These are phyloP conservation scores for Oidium heveae DNA, from an alignment of 2,329 filamentous ascomycete genomes.

Conservation along the genomic window DNA sequence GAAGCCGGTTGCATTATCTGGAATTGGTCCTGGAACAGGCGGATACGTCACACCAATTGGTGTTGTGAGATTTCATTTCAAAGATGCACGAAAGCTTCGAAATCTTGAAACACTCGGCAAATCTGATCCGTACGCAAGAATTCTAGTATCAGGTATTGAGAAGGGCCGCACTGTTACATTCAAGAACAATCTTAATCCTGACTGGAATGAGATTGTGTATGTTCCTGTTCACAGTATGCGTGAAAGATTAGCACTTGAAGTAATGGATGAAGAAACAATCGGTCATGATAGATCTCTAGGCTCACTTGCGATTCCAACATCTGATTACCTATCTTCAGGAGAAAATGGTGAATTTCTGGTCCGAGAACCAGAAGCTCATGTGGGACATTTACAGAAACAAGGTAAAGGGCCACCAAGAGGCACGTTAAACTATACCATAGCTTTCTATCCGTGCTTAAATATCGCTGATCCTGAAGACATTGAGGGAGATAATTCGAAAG, in stretches of 20 bases:
- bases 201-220: constrained; percentile 91
- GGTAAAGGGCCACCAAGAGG: constrained; percentile 56
- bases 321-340: constrained; percentile 56
- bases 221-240: constrained; percentile 66
- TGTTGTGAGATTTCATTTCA: constrained; percentile 84
- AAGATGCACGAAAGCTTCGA: constrained; percentile 55
- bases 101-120: constrained; percentile 93
- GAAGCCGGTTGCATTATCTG: constrained; percentile 79
- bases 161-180: constrained; percentile 87
- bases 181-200: constrained; percentile 82
- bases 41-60: constrained; percentile 87
- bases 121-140: constrained; percentile 80
- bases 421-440: constrained; percentile 50
- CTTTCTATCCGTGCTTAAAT: constrained; percentile 79
- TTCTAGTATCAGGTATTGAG: constrained; percentile 71
- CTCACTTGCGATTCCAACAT: constrained; percentile 46
- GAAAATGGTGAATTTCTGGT: constrained; percentile 61
- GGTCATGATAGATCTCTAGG: constrained; percentile 79
- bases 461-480: constrained; percentile 72
- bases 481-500: constrained; percentile 24
- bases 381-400: constrained; percentile 47
- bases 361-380: constrained; percentile 47
- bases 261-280: constrained; percentile 89
- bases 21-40: constrained; percentile 48
- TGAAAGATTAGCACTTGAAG: constrained; percentile 69